A percentile compares a stretch with the other conserved stretches of the same genome.
phyloP scores from a whole-genome alignment of 2,329 filamentous ascomycete species.

The Ceratocystis variospora region DNA sequence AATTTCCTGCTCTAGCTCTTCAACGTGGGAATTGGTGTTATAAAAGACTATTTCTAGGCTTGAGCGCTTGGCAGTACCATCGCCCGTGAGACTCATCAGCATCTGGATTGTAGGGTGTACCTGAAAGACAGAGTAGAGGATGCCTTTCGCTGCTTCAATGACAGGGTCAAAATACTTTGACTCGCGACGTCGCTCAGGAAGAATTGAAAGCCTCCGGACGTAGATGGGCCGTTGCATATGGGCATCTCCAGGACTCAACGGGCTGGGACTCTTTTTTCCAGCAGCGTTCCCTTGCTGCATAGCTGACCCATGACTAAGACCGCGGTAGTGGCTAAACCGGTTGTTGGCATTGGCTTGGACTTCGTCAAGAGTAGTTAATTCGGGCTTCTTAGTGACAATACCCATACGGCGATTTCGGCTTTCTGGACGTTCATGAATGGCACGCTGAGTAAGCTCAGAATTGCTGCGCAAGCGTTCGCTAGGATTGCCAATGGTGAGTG shows the following conservation, averaged over 20 bases:
- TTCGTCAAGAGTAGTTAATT: slow-evolving; percentile 50
- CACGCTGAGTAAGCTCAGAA: slow-evolving; percentile 44
- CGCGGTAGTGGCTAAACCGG: slow-evolving; percentile 52
- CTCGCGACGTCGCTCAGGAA: slow-evolving; percentile 49
- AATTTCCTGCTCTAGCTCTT: slow-evolving; percentile 51
- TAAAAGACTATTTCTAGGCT: slow-evolving; percentile 55
- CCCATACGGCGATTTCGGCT: slow-evolving; percentile 51
- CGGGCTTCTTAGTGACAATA: slow-evolving; percentile 46
- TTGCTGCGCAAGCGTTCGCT: slow-evolving; percentile 56
- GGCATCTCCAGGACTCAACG: slow-evolving; percentile 46
- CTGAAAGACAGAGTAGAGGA: slow-evolving; percentile 53
- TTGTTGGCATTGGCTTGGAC: slow-evolving; percentile 41
- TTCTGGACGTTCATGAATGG: slow-evolving; percentile 35
- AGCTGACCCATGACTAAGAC: slow-evolving; percentile 54
- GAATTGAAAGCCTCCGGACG: slow-evolving; percentile 47
- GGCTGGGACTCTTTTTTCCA: slow-evolving; percentile 34
- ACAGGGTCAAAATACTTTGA: slow-evolving; percentile 48
- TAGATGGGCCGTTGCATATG: slow-evolving; percentile 46
- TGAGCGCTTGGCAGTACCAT: slow-evolving; percentile 46
- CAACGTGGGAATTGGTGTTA: slow-evolving; percentile 52
- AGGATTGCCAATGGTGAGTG: slow-evolving; percentile 51
- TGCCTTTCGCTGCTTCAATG: slow-evolving; percentile 51
- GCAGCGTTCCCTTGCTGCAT: slow-evolving; percentile 41
- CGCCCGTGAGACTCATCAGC: slow-evolving; percentile 47
- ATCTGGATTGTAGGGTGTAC: slow-evolving; percentile 55